phyloP scores from a whole-genome alignment of 2,329 filamentous ascomycete species.

The Microdochium trichocladiopsis region DNA sequence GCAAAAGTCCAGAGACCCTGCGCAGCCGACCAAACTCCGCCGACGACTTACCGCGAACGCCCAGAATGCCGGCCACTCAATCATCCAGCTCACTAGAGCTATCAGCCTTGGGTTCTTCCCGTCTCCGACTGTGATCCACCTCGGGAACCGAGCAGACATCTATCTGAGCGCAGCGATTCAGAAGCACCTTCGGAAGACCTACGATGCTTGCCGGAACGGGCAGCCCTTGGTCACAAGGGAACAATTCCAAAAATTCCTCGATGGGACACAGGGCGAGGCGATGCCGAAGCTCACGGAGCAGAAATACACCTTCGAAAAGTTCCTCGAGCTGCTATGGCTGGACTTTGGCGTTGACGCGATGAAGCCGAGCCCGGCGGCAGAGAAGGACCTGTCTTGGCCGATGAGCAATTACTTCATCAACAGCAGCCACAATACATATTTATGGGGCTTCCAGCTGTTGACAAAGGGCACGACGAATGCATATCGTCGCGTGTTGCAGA shows the following conservation, averaged over 20 bases:
- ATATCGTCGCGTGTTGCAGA: slow-evolving; percentile 64
- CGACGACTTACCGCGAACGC: slow-evolving; percentile 19
- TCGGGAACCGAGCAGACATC: slow-evolving; percentile 20
- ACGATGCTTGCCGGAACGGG: slow-evolving; percentile 32
- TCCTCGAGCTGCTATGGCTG: slow-evolving; percentile 40
- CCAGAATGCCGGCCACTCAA: slow-evolving; percentile 17
- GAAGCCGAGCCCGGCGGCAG: slow-evolving; percentile 29
- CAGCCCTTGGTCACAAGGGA: slow-evolving; percentile 25
- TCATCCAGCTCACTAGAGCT: slow-evolving; percentile 20
- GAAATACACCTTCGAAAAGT: slow-evolving; percentile 38
- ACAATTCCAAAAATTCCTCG: slow-evolving; percentile 42
- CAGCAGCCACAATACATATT: slow-evolving; percentile 91
- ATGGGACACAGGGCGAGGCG: slow-evolving; percentile 37
- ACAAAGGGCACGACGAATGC: slow-evolving; percentile 70
- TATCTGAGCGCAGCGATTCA: slow-evolving; percentile 42
- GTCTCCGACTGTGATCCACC: slow-evolving; percentile 18
- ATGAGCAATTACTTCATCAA: slow-evolving; percentile 90
- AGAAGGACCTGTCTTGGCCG: slow-evolving; percentile 57
- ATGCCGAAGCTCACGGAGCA: slow-evolving; percentile 26
- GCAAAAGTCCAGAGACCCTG: not conserved
- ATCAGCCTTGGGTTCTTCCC: slow-evolving; percentile 20
- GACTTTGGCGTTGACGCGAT: slow-evolving; percentile 35
- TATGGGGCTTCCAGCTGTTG: slow-evolving; percentile 78
- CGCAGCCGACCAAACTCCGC: slow-evolving; percentile 1
- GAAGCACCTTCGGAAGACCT: slow-evolving; percentile 39